Evolutionary conservation across 306 rosid genomes (phyloP).

Genomic region (Prunus kanzakura): DNA sequence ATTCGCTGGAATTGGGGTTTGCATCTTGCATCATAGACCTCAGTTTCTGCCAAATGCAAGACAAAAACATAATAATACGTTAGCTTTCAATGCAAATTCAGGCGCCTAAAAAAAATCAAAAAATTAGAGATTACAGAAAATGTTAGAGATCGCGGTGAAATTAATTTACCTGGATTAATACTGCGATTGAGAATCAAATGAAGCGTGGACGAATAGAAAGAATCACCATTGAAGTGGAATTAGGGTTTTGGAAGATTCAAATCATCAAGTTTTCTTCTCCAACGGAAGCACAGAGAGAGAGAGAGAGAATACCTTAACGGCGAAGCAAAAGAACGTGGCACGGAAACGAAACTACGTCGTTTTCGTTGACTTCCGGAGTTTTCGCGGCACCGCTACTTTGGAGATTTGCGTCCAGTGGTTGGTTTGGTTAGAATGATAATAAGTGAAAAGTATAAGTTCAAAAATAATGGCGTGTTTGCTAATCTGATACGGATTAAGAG

Average conservation of each 20-base stretch:
- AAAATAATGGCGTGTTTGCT: too few relatives aligned
- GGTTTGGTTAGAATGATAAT: too few relatives aligned
- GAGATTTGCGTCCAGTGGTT: background rate
- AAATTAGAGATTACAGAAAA: background rate
- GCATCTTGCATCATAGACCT: slow-evolving; percentile 25
- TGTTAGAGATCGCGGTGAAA: background rate
- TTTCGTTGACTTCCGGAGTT: background rate
- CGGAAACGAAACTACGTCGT: slow-evolving; percentile 3
- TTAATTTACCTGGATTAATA: slow-evolving; percentile 10
- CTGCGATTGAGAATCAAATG: background rate
- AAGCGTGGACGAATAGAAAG: background rate
- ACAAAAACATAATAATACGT: background rate
- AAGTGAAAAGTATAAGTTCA: too few relatives aligned
- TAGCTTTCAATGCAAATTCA: background rate
- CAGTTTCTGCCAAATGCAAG: slow-evolving; percentile 13
- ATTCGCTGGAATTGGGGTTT: slow-evolving; percentile 23
- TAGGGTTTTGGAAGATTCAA: slow-evolving; percentile 18
- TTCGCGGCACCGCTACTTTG: slow-evolving; percentile 2
- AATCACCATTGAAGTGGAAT: background rate
- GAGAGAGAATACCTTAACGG: slow-evolving; percentile 8
- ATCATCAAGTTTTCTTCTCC: background rate
- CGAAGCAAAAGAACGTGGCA: slow-evolving; percentile 5
- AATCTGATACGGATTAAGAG: too few relatives aligned
- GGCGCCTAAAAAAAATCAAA: background rate
- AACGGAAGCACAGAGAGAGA: background rate